These are phyloP conservation scores for Penicillium sp. DNA, from an alignment of 2,329 filamentous ascomycete genomes.

Conservation along the genomic window DNA sequence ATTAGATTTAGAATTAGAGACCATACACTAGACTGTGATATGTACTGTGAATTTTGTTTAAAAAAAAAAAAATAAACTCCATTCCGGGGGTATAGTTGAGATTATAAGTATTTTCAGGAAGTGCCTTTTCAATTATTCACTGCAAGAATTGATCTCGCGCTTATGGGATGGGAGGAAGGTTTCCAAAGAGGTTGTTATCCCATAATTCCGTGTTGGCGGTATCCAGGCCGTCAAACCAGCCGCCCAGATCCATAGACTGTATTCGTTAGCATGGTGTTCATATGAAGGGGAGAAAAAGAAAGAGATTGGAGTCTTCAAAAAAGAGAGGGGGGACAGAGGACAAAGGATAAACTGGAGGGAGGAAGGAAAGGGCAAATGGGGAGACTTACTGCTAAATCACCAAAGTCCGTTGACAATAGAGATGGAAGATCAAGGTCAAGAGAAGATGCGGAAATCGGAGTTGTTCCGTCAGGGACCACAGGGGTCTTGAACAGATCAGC, in stretches of 20 bases:
- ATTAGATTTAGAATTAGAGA: not conserved
- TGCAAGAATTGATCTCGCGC: not conserved
- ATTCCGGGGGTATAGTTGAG: not conserved
- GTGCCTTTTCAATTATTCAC: not conserved
- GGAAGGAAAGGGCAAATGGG: too few relatives aligned
- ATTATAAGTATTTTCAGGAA: not conserved
- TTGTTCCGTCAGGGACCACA: constrained; percentile 9
- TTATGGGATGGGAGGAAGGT: constrained; percentile 12
- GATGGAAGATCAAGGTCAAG: constrained; percentile 27
- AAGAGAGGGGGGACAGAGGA: too few relatives aligned
- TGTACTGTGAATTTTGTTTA: not conserved
- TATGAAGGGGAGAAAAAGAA: not conserved
- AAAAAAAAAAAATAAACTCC: not conserved
- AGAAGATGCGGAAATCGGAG: constrained; percentile 14
- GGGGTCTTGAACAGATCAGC: constrained; percentile 13
- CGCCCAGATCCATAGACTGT: constrained; percentile 31
- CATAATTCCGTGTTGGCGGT: constrained; percentile 26
- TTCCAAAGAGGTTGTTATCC: constrained; percentile 26
- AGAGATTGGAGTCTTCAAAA: too few relatives aligned
- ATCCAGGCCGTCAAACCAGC: constrained; percentile 30
- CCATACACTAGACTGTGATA: not conserved
- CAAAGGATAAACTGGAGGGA: too few relatives aligned
- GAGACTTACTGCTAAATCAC: constrained; percentile 26
- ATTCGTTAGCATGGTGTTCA: constrained; percentile 9
- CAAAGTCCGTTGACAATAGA: constrained; percentile 20